Evolutionary conservation across 2,329 filamentous ascomycete genomes (phyloP).

Genomic region (Rosellinia necatrix): DNA sequence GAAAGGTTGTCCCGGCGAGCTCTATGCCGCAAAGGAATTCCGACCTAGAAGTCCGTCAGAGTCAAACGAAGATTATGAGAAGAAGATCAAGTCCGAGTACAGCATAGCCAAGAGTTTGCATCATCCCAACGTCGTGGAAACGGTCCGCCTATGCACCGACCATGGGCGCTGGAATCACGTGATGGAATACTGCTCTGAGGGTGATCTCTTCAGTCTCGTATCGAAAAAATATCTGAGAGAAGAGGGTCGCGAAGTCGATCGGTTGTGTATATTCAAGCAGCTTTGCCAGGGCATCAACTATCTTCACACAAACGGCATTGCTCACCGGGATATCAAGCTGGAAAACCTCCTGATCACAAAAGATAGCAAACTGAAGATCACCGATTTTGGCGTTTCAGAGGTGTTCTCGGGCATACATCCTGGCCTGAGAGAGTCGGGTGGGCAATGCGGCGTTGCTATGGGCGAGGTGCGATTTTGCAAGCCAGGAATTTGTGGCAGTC

Average conservation of each 20-base stretch:
- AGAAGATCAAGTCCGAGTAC: conserved; percentile 91
- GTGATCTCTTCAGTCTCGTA: conserved; percentile 78
- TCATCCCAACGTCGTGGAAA: conserved; percentile 87
- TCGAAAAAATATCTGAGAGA: conserved; percentile 70
- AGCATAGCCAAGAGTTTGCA: conserved; percentile 83
- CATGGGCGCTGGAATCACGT: conserved; percentile 84
- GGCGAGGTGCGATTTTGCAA: conserved; percentile 70
- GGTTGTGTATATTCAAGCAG: conserved; percentile 88
- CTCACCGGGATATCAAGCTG: conserved; percentile 88
- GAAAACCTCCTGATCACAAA: conserved; percentile 82
- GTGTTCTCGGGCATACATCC: conserved; percentile 84
- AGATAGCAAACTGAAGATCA: conserved; percentile 84
- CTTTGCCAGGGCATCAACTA: conserved; percentile 81
- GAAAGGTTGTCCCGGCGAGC: conserved; percentile 65
- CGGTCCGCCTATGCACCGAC: conserved; percentile 74
- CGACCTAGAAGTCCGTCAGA: conserved; percentile 73
- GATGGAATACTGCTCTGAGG: conserved; percentile 88
- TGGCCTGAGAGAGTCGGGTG: conserved; percentile 72
- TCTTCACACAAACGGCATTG: conserved; percentile 81
- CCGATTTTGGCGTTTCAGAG: conserved; percentile 88
- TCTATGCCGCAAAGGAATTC: conserved; percentile 89
- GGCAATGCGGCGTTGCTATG: conserved; percentile 76
- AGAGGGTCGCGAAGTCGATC: conserved; percentile 69
- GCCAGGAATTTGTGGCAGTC: conserved; percentile 82
- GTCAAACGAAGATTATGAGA: conserved; percentile 74